Base-by-base conservation (phyloP, 2,329 filamentous ascomycete genomes). In the Colletotrichum liaoningense region DNA sequence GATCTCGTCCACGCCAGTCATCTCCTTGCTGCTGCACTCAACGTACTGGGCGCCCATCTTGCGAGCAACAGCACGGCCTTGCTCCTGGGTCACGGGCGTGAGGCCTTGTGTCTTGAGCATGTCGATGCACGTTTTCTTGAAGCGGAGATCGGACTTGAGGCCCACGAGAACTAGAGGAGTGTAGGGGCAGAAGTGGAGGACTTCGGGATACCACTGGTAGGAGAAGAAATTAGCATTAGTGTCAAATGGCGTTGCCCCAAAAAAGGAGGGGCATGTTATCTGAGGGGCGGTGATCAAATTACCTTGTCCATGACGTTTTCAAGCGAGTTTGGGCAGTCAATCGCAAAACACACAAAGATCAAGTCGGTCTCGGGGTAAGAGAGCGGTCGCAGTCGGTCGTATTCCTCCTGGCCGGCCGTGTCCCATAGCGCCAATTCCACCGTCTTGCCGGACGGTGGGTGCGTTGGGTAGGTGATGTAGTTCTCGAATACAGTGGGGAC, bases 251-350 rank as follows among this genome's bases (percentile, higher is more conserved):
- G 66, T 57, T 30, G 28, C 57, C 42, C 63, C 55, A n/a, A 63
- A 59, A 63, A 49, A 38, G 66, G 55, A 30, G 19, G 54, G 73
- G 73, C 59, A 9, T 62, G 24, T 71, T 60, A 38, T 42, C 11
- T 33, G 66, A 63, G 63, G 68, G 63, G 62, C 52, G 52, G 71
- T 71, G 67, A 30, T 35, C 5, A 70, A 77, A 87, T 75, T 86
- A 98, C 97, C 93, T 99, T 99, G 87, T 99, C 97, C 87, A 98
- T 93, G 72, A 99, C 96, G 84, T 99, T 99, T 82, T 99, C 97
- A 66, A 99, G 88, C 7, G 96, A 98, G 84, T 98, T 98, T 46
- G 97, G 97, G 83, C 97, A 99, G 85, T 99, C 97, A 80, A 99
- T 98, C 76, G 97, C 97, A 84, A 99, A 99, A 88, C 97, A 99